Conservation (phyloP, 2,329 filamentous ascomycete species). For the Fusarium falciforme region DNA sequence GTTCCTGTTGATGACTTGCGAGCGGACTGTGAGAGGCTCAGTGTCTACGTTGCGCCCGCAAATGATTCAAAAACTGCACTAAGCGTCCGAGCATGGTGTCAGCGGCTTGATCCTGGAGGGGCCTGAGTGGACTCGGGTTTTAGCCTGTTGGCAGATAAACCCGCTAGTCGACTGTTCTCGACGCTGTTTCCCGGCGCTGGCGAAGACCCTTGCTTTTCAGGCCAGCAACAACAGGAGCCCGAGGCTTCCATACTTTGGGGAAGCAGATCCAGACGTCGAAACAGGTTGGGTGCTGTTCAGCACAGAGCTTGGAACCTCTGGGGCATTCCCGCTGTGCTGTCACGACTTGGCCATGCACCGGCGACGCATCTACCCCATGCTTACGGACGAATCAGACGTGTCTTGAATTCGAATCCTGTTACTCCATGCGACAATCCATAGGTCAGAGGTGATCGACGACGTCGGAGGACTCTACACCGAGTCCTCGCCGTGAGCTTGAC, state of each 20-base stretch:
- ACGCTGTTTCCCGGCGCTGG: not conserved
- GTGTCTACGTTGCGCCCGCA: constrained; percentile 43
- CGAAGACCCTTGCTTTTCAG: constrained; percentile 1
- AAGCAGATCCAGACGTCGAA: constrained; percentile 32
- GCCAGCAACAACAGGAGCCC: not conserved
- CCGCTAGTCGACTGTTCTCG: constrained; percentile 11
- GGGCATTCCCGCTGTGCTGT: not conserved
- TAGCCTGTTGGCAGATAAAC: constrained; percentile 28
- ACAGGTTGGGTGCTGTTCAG: not conserved
- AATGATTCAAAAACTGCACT: constrained; percentile 42
- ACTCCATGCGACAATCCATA: not conserved
- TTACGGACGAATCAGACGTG: constrained; percentile 14
- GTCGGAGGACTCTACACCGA: not conserved
- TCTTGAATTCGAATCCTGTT: not conserved
- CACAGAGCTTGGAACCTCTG: not conserved
- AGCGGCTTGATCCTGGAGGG: constrained; percentile 35
- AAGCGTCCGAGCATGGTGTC: constrained; percentile 41
- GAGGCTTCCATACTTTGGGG: constrained; percentile 15
- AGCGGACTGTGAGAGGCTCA: constrained; percentile 36
- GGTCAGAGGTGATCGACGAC: not conserved
- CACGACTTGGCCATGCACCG: not conserved
- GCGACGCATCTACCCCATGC: constrained; percentile 20
- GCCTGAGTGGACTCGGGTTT: constrained; percentile 28
- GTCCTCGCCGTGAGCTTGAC: not conserved
- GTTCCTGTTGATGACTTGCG: constrained; percentile 32